Percentiles rank a stretch among this genome's conserved stretches.
Evolutionary conservation across 2,329 filamentous ascomycete genomes (phyloP).

Genomic region (Fusarium multiceps): DNA sequence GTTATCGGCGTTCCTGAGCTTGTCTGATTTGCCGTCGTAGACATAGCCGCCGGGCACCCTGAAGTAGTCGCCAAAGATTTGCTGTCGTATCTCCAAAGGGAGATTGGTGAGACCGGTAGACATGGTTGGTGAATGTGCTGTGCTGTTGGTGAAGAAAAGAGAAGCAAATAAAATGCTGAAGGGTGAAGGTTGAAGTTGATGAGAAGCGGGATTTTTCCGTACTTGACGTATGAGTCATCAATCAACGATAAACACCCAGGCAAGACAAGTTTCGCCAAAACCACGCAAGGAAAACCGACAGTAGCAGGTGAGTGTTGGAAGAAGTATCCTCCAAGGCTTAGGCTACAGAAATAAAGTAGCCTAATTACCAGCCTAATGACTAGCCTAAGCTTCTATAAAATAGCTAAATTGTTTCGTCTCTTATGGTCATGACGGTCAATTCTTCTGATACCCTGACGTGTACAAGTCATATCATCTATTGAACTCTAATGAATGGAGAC

Average conservation of each 20-base stretch:
- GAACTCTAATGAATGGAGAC: neutral
- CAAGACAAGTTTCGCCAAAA: neutral
- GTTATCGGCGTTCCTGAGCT: slow-evolving; percentile 9
- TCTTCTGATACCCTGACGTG: neutral
- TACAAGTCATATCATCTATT: neutral
- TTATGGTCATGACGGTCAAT: neutral
- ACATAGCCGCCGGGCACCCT: slow-evolving; percentile 21
- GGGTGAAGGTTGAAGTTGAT: neutral
- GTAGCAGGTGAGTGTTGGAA: neutral
- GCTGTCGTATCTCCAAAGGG: slow-evolving; percentile 21
- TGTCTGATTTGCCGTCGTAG: slow-evolving; percentile 2
- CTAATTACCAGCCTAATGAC: no score
- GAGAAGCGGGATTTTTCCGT: neutral
- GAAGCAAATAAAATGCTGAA: neutral
- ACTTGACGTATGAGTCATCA: neutral
- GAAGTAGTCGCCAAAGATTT: slow-evolving; percentile 31
- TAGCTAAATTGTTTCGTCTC: neutral
- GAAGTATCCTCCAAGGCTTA: neutral
- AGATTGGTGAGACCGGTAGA: neutral
- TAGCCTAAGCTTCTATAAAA: neutral
- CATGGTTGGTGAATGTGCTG: neutral
- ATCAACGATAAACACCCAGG: neutral
- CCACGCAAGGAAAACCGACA: neutral
- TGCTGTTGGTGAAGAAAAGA: neutral
- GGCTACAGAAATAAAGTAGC: neutral